phyloP scores from a whole-genome alignment of 805 yeast species.

The Torulaspora indica region DNA sequence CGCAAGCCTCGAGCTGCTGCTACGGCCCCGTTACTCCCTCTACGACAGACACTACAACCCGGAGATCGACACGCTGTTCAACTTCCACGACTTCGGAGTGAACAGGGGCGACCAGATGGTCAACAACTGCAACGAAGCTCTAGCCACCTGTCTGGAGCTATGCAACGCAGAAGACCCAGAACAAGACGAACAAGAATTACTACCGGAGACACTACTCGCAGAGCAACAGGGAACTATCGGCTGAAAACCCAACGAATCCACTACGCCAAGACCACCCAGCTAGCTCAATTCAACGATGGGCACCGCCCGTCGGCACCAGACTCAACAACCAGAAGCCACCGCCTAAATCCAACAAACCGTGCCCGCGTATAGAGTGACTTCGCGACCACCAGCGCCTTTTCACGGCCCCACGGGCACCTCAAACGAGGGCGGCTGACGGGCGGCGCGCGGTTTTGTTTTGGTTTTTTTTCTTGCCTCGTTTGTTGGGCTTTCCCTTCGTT shows the following conservation, averaged over 20 bases:
- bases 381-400: neutral
- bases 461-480: neutral
- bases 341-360: neutral
- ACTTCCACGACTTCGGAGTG: conserved; percentile 37
- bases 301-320: no score
- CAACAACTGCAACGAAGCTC: conserved; percentile 36
- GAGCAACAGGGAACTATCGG: neutral
- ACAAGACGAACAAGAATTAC: neutral
- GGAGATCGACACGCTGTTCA: conserved; percentile 36
- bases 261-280: neutral
- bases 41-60: conserved; percentile 37
- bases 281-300: no score
- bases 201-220: neutral
- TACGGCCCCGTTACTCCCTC: conserved; percentile 37
- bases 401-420: neutral
- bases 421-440: neutral
- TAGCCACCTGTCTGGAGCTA: conserved; percentile 36
- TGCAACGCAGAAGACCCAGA: conserved; percentile 11
- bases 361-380: neutral
- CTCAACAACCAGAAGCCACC: no score
- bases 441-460: neutral
- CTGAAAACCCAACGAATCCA: neutral
- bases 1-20: conserved; percentile 33
- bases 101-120: conserved; percentile 41
- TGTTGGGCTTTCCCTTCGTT: conserved; percentile 4